Conservation (phyloP, 2,329 filamentous ascomycete species). For the Ophiostoma novo-ulmi region DNA sequence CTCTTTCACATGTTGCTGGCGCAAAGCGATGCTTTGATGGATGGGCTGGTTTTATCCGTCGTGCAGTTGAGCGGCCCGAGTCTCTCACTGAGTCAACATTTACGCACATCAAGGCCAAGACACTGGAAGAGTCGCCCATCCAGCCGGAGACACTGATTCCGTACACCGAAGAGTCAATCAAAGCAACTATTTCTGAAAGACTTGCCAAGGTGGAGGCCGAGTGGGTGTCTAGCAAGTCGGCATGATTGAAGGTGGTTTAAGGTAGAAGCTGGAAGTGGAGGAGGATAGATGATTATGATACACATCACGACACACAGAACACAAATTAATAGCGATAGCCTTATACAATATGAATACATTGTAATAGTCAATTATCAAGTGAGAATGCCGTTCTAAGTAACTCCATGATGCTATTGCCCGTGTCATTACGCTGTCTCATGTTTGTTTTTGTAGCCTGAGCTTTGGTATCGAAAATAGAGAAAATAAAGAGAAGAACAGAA, state of each 20-base stretch:
- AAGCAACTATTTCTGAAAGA: conserved; percentile 34
- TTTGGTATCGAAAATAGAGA: neutral
- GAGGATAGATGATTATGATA: neutral
- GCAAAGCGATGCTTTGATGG: conserved; percentile 49
- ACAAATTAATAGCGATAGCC: neutral
- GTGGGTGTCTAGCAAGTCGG: neutral
- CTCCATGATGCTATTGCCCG: conserved; percentile 3
- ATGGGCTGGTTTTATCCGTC: conserved; percentile 53
- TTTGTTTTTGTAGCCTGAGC: neutral
- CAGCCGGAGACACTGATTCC: conserved; percentile 41
- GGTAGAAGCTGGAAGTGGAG: neutral
- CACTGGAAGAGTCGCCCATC: conserved; percentile 45
- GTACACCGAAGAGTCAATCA: conserved; percentile 43
- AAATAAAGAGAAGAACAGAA: neutral
- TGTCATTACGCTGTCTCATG: conserved; percentile 10
- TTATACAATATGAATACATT: conserved; percentile 13
- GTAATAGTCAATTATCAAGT: neutral
- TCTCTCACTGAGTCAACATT: conserved; percentile 35
- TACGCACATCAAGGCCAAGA: conserved; percentile 46
- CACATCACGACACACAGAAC: neutral
- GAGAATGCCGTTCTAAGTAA: neutral
- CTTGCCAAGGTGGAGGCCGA: conserved; percentile 2
- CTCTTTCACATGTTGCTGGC: conserved; percentile 46
- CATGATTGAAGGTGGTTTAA: conserved; percentile 26
- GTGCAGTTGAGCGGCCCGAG: conserved; percentile 26